Base-by-base conservation (phyloP, 2,329 filamentous ascomycete genomes). In the Alternaria panax region DNA sequence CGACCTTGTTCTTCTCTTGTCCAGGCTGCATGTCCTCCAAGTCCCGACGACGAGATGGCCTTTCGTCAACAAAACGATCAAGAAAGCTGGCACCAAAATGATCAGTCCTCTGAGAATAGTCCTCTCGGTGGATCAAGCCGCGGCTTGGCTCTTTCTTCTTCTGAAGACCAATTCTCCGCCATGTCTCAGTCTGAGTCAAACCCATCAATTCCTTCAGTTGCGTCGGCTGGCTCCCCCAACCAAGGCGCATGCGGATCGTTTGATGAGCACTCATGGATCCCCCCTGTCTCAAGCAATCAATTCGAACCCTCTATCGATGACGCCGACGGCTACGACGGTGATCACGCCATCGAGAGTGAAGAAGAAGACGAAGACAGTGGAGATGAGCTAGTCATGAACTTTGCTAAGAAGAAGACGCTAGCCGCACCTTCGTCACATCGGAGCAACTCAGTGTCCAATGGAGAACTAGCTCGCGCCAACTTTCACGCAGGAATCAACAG, bases 111-210 rank as follows among this genome's bases (percentile, higher is more conserved):
- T 22, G 79, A 80, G 46, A 75, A 77, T 46, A 82, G 80, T 60
- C 79, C 80, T 41, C 75, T 75, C 22, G 71, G 72, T 53, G 68
- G 59, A 58, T 68, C 54, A 60, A 68, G 69, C 56, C 62, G 69
- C 51, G 68, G 68, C 20, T 43, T 77, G 51, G 75, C 78, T 5
- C 82, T 81, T 14, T 83, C 79, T 66, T 82, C 81, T 5, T 84
- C 82, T 5, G 82, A 84, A 40, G 79, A 80, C 51, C 78, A 80
- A 42, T 80, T 84, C 51, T 79, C 78, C 12, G 80, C 80, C 36
- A 81, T 83, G 59, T 83, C 82, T 24, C 81, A 82, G 65, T 82
- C 81, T 5, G 80, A 81, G 8, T 84, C 82, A 9, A 81, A 83
- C 56, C 82, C 82, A 11, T 84, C 82, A 1, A 83, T 84, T 24